Evolutionary conservation across 495 filamentous ascomycete species (phyloP), one percentile per base, ranked within the genome.

Genomic region (Penicillium crystallinum): DNA sequence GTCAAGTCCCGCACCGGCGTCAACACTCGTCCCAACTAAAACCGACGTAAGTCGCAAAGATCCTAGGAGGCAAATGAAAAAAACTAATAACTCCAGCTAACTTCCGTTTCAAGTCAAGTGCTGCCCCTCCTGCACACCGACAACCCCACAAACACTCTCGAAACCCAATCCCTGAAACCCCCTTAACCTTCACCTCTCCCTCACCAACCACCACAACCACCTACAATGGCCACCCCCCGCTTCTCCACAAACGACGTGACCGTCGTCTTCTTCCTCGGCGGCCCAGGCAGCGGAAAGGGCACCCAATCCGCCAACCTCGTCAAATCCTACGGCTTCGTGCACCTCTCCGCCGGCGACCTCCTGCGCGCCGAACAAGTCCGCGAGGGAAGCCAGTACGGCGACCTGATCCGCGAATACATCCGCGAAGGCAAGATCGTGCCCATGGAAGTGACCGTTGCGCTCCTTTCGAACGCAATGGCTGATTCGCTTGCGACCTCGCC

Each of bases 401-500:
- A 85, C 29, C 77, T 97, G 69, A 98, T 98, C 79, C 84, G 84
- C 52, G 75, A 82, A 40, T 90, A 91, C 76, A 98, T 98, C 77
- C 82, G 81, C 33, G 85, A 98, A 65, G 93, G 93, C 54, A 85
- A 82, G 58, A 98, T 98, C 69, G 93, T 98, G 55, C 93, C 93
- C 9, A 96, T 96, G 92, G 92, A 97, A 64, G 90, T 98, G 18
- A 98, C 93, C n/a, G 86, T 98, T 33, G 84, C 87, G 23, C 68
- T 98, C 14, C 80, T 98, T 3, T 93, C 96, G 69, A 91, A 95
- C 65, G 88, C 91, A 7, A 97, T 98, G 88, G 81, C 76, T 48
- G 82, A 81, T 4, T 71, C 73, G 0, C 77, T 91, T 9, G 50
- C 67, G 23, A 29, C 45, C 9, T 23, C 23, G n/a, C 61, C 52